Evolutionary conservation across 2,329 filamentous ascomycete species (phyloP), one percentile per base, ranked within the genome.

Genomic region (Fusarium longipes): DNA sequence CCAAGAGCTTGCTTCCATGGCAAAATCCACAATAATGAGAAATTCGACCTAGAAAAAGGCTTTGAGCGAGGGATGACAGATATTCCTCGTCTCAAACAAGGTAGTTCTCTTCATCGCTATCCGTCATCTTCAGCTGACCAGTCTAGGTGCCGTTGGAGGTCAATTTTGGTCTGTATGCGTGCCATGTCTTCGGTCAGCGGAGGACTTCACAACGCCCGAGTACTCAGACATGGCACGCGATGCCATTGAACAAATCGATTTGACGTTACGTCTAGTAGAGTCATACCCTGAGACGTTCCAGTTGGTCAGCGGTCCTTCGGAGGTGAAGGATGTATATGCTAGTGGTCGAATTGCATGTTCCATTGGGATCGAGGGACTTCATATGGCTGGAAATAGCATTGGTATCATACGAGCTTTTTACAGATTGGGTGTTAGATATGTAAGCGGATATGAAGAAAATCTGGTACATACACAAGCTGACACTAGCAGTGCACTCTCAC

Each of bases 151-250:
- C 0, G 45, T 61, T 0, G 55, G 57, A 0, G 57, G 57, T 0
- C 57, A 61, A 0, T 60, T 61, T 6, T 61, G 57, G 57, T 61
- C 57, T 4, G 57, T 60, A 1, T 61, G 57, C 6, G 57, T 60
- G 0, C 57, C 57, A 2, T 60, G 57, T 29, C 29, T 60, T 0
- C 27, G 57, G 18, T 60, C 55, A 5, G 57, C 57, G 1, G 57
- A 60, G 2, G 14, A 60, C 1, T 60, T 60, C 8, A 52, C 44
- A 6, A 60, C 55, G 0, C 44, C 55, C 2, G 57, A 60, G 3
- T 60, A 60, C 2, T 60, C 57, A 0, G 57, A 61, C 2, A 61
- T 60, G 55, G 57, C 55, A 0, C 25, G 57, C 0, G 57, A 61
- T 11, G 45, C 57, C 0, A 60, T 61, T 15, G 57, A 60, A 20